Evolutionary conservation across 208 protist species (phyloP), one percentile per base, ranked within the genome.

Genomic region (Endotrypanum monterogeii): DNA sequence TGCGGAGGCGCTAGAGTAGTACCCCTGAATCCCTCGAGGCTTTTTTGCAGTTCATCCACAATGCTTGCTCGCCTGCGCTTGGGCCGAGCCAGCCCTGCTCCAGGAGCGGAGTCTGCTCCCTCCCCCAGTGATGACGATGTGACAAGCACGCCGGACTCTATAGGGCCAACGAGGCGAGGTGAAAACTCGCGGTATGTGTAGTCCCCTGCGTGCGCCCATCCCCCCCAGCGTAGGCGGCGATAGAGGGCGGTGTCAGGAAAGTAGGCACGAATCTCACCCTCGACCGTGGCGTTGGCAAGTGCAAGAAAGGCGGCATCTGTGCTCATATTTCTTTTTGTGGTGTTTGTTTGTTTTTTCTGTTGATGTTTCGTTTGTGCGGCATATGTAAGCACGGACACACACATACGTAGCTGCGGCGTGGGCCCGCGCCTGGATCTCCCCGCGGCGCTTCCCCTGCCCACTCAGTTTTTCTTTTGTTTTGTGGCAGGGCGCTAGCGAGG

Each of bases 241-340:
- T 83, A 92, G 25, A 85, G 46, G 18, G 75, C 80, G 72, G 87
- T 90, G 50, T 89, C 80, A 8, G 70, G 74, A 55, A 95, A 91
- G 74, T 89, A 89, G 30, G 20, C 32, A 2, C 32, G 46, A 28
- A 95, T 83, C 67, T 93, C 90, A 20, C 51, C n/a, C 9, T 78
- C 74, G 54, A 95, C 85, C 23, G 71, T 57, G 2, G 8, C 14
- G 11, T 57, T 78, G 7, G 55, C 70, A 18, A 74, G 1, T 28
- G 48, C 37, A 2, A 65, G 3, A 32, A 70, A 63, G 52, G 55
- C 41, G 1, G 18, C 8, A 52, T 67, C 62, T 23, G 41, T 67
- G 25, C 11, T 25, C 62, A 67, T 67, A 35, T 28, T 30, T 14
- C 0, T 23, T 32, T 41, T 0, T 61, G 23, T 61, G 56, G 28